Evolutionary conservation across 257 asterid species (phyloP), one percentile per base, ranked within the genome.

Genomic region (Leonotis leonurus): DNA sequence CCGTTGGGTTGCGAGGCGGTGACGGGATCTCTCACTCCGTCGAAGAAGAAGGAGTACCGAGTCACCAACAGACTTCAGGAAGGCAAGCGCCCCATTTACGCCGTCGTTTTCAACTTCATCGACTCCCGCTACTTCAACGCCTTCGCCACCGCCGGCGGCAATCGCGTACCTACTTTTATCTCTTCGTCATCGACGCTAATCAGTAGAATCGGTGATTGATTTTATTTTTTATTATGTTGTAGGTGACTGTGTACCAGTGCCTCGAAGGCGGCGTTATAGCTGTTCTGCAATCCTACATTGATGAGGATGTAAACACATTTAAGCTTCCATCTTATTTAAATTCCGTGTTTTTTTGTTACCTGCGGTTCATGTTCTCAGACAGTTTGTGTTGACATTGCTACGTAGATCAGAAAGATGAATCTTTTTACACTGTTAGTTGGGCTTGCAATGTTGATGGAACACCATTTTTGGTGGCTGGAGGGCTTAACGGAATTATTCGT

Each of bases 161-260:
- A 89, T 80, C 90, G 97, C 29, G 97, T 84, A 73, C 7, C 33
- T 44, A 16, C 11, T 44, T 50, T 21, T n/a, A 40, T 21, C 49
- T 37, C 65, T 62, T 22, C 50, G 3, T 22, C 27, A n/a, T n/a
- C n/a, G n/a, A n/a, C n/a, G n/a, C n/a, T n/a, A 29, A 10, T 4
- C 64, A 51, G 7, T n/a, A 40, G 18, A 5, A 43, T 44, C 25
- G 41, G 26, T 41, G 27, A n/a, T 64, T 1, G 39, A 33, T 35
- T 16, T n/a, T 9, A 25, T 36, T 40, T 24, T 40, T 54, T 75
- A 48, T 59, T 49, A 4, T 26, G 33, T 43, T 39, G 65, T 74
- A 92, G 99, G 99, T 92, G 67, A 92, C 99, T 21, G 99, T 92
- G 4, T 92, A 89, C 72, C 95, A 82, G 60, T 92, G 97, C 75